These are phyloP conservation scores for Chiua virens DNA, from an alignment of 768 basidiomycete genomes.

Conservation along the genomic window DNA sequence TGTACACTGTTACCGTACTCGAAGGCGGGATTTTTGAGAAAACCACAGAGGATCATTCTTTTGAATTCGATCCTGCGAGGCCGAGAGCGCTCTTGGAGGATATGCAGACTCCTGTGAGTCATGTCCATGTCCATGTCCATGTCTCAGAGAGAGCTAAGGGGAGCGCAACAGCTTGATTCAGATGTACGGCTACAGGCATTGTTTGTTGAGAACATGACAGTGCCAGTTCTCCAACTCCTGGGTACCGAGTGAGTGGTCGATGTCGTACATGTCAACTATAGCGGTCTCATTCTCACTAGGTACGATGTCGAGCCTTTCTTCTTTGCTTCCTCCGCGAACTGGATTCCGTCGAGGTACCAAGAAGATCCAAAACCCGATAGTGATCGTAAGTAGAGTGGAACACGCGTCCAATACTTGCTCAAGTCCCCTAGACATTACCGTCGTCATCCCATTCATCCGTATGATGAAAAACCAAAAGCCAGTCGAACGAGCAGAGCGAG, in stretches of 20 bases:
- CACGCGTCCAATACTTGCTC: conserved; percentile 19
- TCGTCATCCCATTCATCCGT: conserved; percentile 54
- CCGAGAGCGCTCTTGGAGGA: conserved; percentile 34
- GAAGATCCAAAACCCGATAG: conserved; percentile 42
- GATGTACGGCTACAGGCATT: conserved; percentile 46
- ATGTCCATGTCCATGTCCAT: no score
- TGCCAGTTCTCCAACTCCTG: conserved; percentile 54
- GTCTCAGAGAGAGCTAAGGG: neutral
- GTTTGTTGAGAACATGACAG: conserved; percentile 52
- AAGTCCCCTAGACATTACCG: conserved; percentile 49
- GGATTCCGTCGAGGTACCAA: conserved; percentile 67
- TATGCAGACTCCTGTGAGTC: conserved; percentile 34
- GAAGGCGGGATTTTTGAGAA: conserved; percentile 17
- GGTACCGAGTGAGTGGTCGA: conserved; percentile 47
- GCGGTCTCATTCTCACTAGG: conserved; percentile 24
- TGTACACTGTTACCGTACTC: conserved; percentile 28
- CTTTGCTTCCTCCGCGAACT: conserved; percentile 61
- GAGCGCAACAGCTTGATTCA: conserved; percentile 26
- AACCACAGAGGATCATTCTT: neutral
- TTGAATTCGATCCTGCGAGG: neutral
- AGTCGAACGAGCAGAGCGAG: conserved; percentile 7
- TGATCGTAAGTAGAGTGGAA: conserved; percentile 50
- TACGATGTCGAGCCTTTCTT: conserved; percentile 65
- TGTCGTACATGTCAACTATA: neutral
- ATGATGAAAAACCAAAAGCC: conserved; percentile 33